Evolutionary conservation across 805 yeast genomes (phyloP), one percentile per base, ranked within the genome.

Genomic region (Metschnikowia proteae): DNA sequence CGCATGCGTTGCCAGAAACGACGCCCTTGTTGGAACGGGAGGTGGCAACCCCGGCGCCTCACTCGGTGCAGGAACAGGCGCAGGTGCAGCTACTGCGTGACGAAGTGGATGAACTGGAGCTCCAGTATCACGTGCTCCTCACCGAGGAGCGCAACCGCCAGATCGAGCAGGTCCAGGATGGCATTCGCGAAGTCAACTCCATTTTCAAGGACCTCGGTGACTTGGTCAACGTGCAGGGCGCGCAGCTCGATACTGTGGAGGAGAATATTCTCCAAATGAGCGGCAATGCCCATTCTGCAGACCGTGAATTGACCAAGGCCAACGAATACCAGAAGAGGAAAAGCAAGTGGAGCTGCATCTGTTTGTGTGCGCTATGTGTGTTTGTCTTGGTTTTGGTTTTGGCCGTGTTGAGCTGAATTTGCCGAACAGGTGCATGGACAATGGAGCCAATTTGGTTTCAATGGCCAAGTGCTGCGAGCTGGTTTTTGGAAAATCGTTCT

Each of bases 161-260:
- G 52, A 86, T 91, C 30, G 72, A 75, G 29, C 82, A 80, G 52
- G 84, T 90, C 6, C 83, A 85, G 38, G 80, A 81, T 37, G 96
- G 96, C 0, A 88, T 90, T 8, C 79, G 76, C 46, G 97, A 91
- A 55, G 88, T 91, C 37, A 90, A 91, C 64, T 76, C 89, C 7
- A 90, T 91, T 3, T 90, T 89, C 64, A 82, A 82, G 55, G 96
- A 90, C 59, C 66, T 91, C 48, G 89, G 90, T 11, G 77, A 81
- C 34, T 69, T 91, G 58, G 94, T 91, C 2, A 73, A 77, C 45
- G 91, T 88, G 64, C 97, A 91, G 63, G 96, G 96, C 5, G 83
- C 79, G 29, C 90, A 87, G 56, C 76, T 91, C 13, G 96, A 89
- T 60, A 81, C 90, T 0, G 81, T 91, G 13, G 97, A 89, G 61